Evolutionary conservation across 495 filamentous ascomycete species (phyloP), one percentile per base, ranked within the genome.

Genomic region (Neurospora sublineolata): DNA sequence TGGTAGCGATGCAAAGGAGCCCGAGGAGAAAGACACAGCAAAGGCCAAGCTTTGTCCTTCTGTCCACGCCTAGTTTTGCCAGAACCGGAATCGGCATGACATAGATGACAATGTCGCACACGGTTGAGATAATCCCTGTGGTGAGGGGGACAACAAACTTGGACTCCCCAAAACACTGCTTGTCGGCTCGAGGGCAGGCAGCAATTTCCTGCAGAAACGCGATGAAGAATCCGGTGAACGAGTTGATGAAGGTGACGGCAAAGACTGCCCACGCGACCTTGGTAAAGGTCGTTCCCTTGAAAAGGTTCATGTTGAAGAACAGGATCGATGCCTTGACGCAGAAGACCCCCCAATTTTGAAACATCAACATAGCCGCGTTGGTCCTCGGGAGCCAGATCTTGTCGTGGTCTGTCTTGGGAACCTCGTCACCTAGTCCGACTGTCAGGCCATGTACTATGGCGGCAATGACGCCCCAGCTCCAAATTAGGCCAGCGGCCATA

Each of bases 41-140:
- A 36, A 75, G 68, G 0, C 74, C 74, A 9, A 70, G 23, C 39
- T 30, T 36, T 0, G 72, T 73, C 36, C 70, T 36, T 67, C 33
- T 73, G n/a, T 71, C 52, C 5, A 75, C 42, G 5, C 46, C 67
- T 0, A 75, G 72, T 33, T 37, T 72, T 7, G 20, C 12, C 67
- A 75, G 39, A 12, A 64, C 11, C 18, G 74, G 74, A 12, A 75
- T 75, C 9, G 74, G 74, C 74, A 75, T 75, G 16, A 52, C 4
- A 3, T 73, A 71, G 37, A 75, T 75, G 33, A 73, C 30, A 4
- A 75, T 68, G 23, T 75, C 74, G 6, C 74, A 72, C 0, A 70
- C 37, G 0, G 52, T 72, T 0, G 69, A 70, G 4, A 72, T 12
- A 8, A 75, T 68, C 2, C 42, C 68, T 1, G 60, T 72, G 6